Percentiles rank a stretch among this genome's conserved stretches.
Conservation (phyloP, 352 stramenopile genomes). For the Pythium aquatile region DNA sequence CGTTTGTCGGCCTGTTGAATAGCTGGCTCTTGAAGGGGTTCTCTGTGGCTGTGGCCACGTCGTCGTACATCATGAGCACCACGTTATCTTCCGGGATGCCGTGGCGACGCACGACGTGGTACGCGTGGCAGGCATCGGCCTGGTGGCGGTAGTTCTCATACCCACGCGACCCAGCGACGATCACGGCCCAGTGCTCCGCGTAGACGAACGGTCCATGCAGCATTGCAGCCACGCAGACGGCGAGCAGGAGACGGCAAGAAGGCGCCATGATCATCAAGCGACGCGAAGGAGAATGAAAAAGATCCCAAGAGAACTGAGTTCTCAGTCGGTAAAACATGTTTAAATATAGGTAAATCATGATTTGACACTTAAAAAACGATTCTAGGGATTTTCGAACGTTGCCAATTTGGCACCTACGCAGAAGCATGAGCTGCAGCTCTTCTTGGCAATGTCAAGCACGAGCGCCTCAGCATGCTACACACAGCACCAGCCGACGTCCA, state of each 20-base stretch:
- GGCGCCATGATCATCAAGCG: background rate
- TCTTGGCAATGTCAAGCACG: too few species aligned
- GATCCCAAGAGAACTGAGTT: background rate
- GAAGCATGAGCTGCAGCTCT: too few species aligned
- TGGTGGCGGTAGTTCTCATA: conserved; percentile 93
- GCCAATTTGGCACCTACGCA: too few species aligned
- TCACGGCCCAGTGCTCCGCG: conserved; percentile 88
- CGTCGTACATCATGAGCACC: conserved; percentile 93
- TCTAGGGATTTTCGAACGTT: background rate
- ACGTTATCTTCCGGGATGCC: conserved; percentile 88
- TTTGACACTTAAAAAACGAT: background rate
- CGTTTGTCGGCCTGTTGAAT: conserved; percentile 84
- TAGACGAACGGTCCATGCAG: background rate
- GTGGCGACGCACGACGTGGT: conserved; percentile 87
- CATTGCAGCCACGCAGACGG: background rate
- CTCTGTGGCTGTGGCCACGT: conserved; percentile 66
- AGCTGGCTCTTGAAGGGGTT: conserved; percentile 89
- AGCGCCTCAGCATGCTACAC: too few species aligned
- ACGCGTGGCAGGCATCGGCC: conserved; percentile 87
- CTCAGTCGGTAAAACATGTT: background rate
- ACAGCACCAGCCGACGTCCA: too few species aligned
- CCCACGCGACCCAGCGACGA: conserved; percentile 84
- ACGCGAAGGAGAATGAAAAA: background rate
- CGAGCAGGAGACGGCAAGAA: background rate
- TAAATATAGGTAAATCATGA: background rate